Evolutionary conservation across 2,329 filamentous ascomycete species (phyloP), one percentile per base, ranked within the genome.

Genomic region (Claviceps sp.): DNA sequence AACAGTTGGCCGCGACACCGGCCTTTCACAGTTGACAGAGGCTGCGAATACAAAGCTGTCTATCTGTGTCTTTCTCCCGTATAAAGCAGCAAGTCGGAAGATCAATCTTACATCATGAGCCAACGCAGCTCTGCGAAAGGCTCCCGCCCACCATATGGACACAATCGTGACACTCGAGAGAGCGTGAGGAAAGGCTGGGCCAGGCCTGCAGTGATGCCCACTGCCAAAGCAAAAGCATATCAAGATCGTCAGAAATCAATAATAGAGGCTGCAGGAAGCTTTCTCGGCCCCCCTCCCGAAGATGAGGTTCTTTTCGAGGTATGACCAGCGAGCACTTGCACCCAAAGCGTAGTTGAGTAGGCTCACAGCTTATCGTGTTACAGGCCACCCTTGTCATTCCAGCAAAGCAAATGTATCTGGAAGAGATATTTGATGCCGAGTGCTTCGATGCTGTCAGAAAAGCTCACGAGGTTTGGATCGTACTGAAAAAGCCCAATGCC

Each of bases 391-490:
- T 67, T 22, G 60, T 67, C 1, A 56, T 68, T 26, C 61, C 67
- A 1, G 61, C 60, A 4, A 54, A 61, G 18, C 55, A 61, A 20
- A 50, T 65, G 18, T 42, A 64, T 1, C 64, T 65, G 1, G 49
- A 22, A 20, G 60, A 55, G 1, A 46, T 69, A 2, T 57, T 62
- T 24, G 53, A 61, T 1, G 52, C 57, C 5, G 38, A 41, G 0
- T 54, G 51, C 1, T 51, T 70, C 5, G 55, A 68, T 24, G 53
- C 56, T 3, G 60, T 70, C 16, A 59, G 66, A 2, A 58, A 52
- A 40, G 55, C 53, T 4, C 51, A 66, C 44, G 54, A 56, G 34
- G 61, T 67, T 5, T 70, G 67, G 60, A 67, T 70, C 13, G 60
- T 50, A 3, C 54, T 52, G 5, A 52, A 55, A 7, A 47, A 59